Evolutionary conservation across 1,139 yeast genomes (phyloP).

Genomic region (Candida sanyaensis): DNA sequence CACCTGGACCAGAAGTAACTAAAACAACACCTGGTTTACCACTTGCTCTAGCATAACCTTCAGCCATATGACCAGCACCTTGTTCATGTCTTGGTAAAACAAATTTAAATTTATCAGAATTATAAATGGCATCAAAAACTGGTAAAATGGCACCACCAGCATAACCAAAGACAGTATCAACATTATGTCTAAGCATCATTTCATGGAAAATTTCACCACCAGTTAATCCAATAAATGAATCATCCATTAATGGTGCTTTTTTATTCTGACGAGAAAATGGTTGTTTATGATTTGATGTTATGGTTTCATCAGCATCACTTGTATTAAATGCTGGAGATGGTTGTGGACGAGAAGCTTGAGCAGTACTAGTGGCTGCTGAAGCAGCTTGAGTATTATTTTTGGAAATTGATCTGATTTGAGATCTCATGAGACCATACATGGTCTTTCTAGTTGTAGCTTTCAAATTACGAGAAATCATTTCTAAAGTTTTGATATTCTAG

Average conservation of each 20-base stretch:
- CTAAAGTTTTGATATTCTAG: constrained; percentile 1
- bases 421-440: constrained; percentile 9
- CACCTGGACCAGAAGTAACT: constrained; percentile 99
- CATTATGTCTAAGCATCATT: constrained; percentile 96
- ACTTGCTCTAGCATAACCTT: constrained; percentile 92
- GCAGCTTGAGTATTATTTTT: constrained; percentile 37
- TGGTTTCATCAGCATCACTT: constrained; percentile 19
- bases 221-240: constrained; percentile 87
- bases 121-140: constrained; percentile 94
- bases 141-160: constrained; percentile 99
- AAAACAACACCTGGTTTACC: constrained; percentile 99
- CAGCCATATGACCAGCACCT: constrained; percentile 99
- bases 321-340: constrained; percentile 45
- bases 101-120: constrained; percentile 85
- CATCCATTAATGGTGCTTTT: constrained; percentile 54
- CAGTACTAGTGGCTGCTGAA: constrained; percentile 32
- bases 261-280: constrained; percentile 6
- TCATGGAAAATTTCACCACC: constrained; percentile 99
- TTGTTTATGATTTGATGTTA: constrained; percentile 6
- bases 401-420: constrained; percentile 29
- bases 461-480: constrained; percentile 16
- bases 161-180: constrained; percentile 91
- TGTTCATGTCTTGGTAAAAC: constrained; percentile 97
- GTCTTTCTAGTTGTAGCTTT: constrained; percentile 10
- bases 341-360: constrained; percentile 29